These are phyloP conservation scores for Quercus mongolica DNA, from an alignment of 306 rosid species.

Conservation along the genomic window DNA sequence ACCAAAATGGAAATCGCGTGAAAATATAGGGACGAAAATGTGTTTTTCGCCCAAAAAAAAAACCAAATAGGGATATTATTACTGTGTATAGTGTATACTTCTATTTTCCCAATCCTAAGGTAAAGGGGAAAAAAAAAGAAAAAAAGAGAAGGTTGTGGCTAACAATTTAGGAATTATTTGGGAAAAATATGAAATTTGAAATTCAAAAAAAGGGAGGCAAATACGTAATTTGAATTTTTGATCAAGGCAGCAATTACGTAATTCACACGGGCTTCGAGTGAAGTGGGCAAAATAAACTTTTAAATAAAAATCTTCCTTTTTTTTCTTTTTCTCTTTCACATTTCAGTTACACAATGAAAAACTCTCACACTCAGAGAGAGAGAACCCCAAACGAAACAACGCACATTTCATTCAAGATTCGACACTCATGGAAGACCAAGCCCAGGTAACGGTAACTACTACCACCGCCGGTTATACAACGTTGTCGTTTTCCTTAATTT, in stretches of 20 bases:
- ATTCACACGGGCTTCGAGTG: neutral
- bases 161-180: no score
- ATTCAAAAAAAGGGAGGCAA: slow-evolving; percentile 3
- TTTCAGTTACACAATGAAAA: no score
- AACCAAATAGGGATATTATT: no score
- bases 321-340: neutral
- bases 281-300: neutral
- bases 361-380: no score
- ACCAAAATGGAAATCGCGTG: no score
- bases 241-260: neutral
- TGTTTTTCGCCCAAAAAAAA: no score
- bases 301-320: slow-evolving; percentile 11
- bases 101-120: no score
- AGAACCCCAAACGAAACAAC: neutral
- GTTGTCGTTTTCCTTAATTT: neutral
- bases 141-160: no score
- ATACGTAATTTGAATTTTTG: slow-evolving; percentile 1
- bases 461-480: neutral
- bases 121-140: no score
- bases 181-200: neutral
- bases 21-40: no score
- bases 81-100: no score
- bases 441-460: slow-evolving; percentile 28
- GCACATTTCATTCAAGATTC: neutral
- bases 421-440: slow-evolving; percentile 31